Evolutionary conservation across 768 basidiomycete genomes (phyloP), one percentile per base, ranked within the genome.

Genomic region (Neoboletus magnificus): DNA sequence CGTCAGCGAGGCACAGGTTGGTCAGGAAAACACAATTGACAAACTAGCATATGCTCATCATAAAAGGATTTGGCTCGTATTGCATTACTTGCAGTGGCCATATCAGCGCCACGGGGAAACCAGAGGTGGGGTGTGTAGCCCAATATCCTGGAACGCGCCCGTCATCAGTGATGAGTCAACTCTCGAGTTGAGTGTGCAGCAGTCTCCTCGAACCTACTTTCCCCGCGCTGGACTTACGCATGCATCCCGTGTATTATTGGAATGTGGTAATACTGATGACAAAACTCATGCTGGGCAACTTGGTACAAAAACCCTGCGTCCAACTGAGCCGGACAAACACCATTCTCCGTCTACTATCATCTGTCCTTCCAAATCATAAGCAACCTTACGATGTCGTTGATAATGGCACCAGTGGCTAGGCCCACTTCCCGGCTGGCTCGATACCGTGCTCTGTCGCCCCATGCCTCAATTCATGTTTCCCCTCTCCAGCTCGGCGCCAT

Each of bases 341-440:
- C n/a, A 39, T 2, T 39, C 20, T 36, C 35, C 35, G 35, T 36
- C 16, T 15, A 16, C 12, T 16, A 18, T 36, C 29, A 30, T 30
- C 29, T 30, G 9, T 30, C 35, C 35, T 7, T 36, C 13, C 35
- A 13, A 36, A 15, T 16, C 18, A 16, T 16, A 36, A 36, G 35
- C 35, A 36, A 36, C 5, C 16, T 23, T 23, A 27, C 36, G 16
- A 46, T 47, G 36, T 50, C 44, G 29, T 30, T 13, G 4, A 40
- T 48, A 3, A 5, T 42, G 47, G 29, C 5, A 3, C 59, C 71
- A 27, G 53, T 59, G 10, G 59, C 66, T 5, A 66, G 66, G 30
- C 73, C 73, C 0, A 15, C 46, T 1, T 67, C 65, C 0, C 62
- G 45, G 62, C 16, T 36, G 4, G 35, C 35, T 18, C 35, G 35